A percentile compares a stretch with the other conserved stretches of the same genome.
phyloP scores from a whole-genome alignment of 768 basidiomycete genomes.

The Psilocybe azurescens region DNA sequence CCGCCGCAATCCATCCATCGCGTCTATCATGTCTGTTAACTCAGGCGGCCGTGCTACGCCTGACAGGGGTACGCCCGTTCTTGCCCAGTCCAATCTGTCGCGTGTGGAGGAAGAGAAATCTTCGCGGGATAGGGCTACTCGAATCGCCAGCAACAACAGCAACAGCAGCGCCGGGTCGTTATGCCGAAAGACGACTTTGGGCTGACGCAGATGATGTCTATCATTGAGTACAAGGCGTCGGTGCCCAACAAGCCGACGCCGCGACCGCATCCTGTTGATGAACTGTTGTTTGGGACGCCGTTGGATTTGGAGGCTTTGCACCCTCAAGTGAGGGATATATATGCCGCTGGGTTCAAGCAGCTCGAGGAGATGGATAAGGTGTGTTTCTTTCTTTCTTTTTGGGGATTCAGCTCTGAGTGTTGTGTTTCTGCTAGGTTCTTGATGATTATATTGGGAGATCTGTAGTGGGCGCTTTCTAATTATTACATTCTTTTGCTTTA shows the following conservation, averaged over 20 bases:
- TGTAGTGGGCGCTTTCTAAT: conserved; percentile 34
- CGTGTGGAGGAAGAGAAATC: conserved; percentile 25
- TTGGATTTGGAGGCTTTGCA: conserved; percentile 69
- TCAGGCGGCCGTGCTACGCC: conserved; percentile 30
- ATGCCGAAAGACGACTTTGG: conserved; percentile 88
- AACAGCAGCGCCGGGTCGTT: conserved; percentile 48
- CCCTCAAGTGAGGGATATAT: conserved; percentile 74
- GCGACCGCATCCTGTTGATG: conserved; percentile 67
- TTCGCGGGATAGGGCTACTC: conserved; percentile 24
- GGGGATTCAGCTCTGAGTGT: background rate
- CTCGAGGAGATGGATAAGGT: conserved; percentile 86
- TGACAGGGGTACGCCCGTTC: conserved; percentile 48
- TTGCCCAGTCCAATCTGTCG: conserved; percentile 26
- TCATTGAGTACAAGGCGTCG: conserved; percentile 68
- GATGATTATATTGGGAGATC: conserved; percentile 36
- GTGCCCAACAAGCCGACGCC: conserved; percentile 39
- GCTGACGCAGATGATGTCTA: conserved; percentile 82
- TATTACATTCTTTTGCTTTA: background rate
- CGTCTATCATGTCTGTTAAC: conserved; percentile 73
- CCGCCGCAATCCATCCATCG: conserved; percentile 72
- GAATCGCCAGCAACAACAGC: conserved; percentile 28
- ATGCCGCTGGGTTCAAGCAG: conserved; percentile 70
- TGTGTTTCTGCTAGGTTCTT: conserved; percentile 28
- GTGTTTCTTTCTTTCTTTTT: conserved; percentile 14
- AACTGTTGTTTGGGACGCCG: conserved; percentile 71